Evolutionary conservation across 441 rosid species (phyloP), one percentile per base, ranked within the genome.

Genomic region (Metrosideros polymorpha): DNA sequence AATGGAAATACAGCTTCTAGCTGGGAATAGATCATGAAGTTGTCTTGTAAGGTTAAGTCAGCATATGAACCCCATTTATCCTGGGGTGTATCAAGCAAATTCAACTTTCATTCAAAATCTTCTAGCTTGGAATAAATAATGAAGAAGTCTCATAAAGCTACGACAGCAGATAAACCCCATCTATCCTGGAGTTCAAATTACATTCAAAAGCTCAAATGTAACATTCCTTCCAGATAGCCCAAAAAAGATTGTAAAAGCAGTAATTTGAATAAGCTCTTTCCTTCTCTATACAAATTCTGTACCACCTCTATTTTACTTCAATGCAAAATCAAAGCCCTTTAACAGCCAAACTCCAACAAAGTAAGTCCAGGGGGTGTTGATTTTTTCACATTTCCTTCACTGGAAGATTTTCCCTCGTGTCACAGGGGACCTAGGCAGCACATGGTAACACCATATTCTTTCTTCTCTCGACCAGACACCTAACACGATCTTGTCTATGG

Each of bases 341-440:
- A 39, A 71, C 79, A 71, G 79, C 79, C 79, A 71, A 39, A 39
- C 47, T 71, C 47, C 47, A 39, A 71, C n/a, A 71, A 3, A 35
- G 47, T 39, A 39, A 10, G 0, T 22, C n/a, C n/a, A 39, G n/a
- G 45, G 9, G 5, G 47, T 39, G 79, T 25, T 1, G n/a, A 22
- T 10, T 22, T 71, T 71, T 39, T 71, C 47, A 39, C 79, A 71
- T 39, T 10, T n/a, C 49, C 47, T 71, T 71, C 17, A 39, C 47
- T 6, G n/a, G n/a, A 39, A 71, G 79, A 39, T 71, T 39, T 71
- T 39, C 27, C 1, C 79, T 39, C 49, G 12, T 71, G 39, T 39
- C 17, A 0, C n/a, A 6, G 79, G n/a, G 47, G n/a, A 71, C 47
- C 47, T 22, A 39, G 47, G 79, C 17, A 71, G 49, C n/a, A 71